Base-by-base conservation (phyloP, 495 filamentous ascomycete species). In the Daldinia vernicosa region DNA sequence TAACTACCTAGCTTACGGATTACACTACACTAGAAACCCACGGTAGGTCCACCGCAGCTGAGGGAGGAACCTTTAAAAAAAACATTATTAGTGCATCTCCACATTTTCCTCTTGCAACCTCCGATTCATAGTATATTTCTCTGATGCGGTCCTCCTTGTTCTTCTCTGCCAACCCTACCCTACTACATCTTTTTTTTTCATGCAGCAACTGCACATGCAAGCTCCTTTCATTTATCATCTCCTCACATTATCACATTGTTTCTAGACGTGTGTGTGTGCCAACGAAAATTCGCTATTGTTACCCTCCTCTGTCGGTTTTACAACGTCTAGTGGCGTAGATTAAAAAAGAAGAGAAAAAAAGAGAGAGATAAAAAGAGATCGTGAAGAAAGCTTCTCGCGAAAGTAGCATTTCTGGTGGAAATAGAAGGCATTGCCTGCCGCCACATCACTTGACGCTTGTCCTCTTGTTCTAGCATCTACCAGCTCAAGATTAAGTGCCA, bases 111-210 rank as follows among this genome's bases (percentile, higher is more conserved):
- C 50, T 65, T 24, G 47, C 28, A 54, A 51, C 35, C 43, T 66
- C 70, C 70, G 70, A 73, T 73, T 69, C 70, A 62, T 73, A 19
- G 55, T 73, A 73, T 69, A 73, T 66, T 73, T 73, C 30, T 66
- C 66, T 73, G 70, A 73, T 73, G 66, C 66, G n/a, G 47, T 66
- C 61, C 45, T 66, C 62, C 66, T 69, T 72, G 37, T 12, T 40
- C 60, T 27, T 53, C 50, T 53, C 50, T 30, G 27, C 50, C 26
- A 55, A 32, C 37, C 35, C 19, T 52, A 26, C n/a, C 33, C 51
- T 66, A 54, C 65, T 8, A 39, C 68, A 33, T 35, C 39, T 40
- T 47, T 68, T 30, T 30, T 47, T 59, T 26, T 56, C 61, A 63
- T 69, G 70, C 60, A 69, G 39, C 19, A 30, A 17, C 28, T 69